These are phyloP conservation scores for Rutstroemia sp. DNA, from an alignment of 2,329 filamentous ascomycete species.

Conservation along the genomic window DNA sequence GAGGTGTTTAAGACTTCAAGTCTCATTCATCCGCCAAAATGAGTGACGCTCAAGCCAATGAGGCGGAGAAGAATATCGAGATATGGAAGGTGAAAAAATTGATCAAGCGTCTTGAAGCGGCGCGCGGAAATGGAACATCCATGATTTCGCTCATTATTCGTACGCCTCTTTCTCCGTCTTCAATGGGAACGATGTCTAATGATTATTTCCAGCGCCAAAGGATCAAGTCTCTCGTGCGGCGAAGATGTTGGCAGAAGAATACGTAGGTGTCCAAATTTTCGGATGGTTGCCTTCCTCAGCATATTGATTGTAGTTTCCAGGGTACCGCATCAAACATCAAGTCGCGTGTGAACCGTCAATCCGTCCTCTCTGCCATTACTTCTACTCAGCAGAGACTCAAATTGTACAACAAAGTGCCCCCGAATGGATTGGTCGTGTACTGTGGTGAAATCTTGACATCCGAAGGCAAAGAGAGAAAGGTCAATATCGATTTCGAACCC, in stretches of 20 bases:
- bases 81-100: slow-evolving; percentile 99
- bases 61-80: slow-evolving; percentile 95
- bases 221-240: slow-evolving; percentile 92
- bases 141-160: slow-evolving; percentile 99
- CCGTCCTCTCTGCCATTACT: slow-evolving; percentile 94
- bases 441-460: slow-evolving; percentile 99
- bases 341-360: slow-evolving; percentile 97
- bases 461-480: slow-evolving; percentile 98
- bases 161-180: slow-evolving; percentile 33
- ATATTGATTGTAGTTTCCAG: slow-evolving; percentile 41
- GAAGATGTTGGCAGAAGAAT: slow-evolving; percentile 99
- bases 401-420: slow-evolving; percentile 97
- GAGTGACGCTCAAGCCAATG: slow-evolving; percentile 79
- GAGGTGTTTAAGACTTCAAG: slow-evolving; percentile 2
- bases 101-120: slow-evolving; percentile 96
- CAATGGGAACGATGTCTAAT: slow-evolving; percentile 1
- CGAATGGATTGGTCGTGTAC: slow-evolving; percentile 96
- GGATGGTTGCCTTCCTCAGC: slow-evolving; percentile 7
- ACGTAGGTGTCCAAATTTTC: slow-evolving; percentile 49
- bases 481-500: slow-evolving; percentile 99
- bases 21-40: slow-evolving; percentile 47
- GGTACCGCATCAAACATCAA: slow-evolving; percentile 99
- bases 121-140: slow-evolving; percentile 95
- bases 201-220: slow-evolving; percentile 66
- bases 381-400: slow-evolving; percentile 98